A percentile compares a stretch with the other conserved stretches of the same genome.
These are phyloP conservation scores for Cercospora sp. DNA, from an alignment of 2,329 filamentous ascomycete species.

Conservation along the genomic window DNA sequence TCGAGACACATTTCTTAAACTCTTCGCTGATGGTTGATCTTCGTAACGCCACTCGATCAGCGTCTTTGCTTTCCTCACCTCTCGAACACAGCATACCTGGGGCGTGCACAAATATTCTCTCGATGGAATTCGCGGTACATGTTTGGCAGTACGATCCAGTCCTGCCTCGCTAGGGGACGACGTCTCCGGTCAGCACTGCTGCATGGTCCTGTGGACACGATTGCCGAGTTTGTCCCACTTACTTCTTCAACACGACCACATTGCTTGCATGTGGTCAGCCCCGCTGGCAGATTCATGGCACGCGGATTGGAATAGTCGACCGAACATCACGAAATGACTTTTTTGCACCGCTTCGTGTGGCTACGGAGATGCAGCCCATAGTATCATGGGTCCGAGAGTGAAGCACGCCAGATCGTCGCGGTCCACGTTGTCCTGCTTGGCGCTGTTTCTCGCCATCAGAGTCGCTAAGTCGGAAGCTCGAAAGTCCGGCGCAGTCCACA, in stretches of 20 bases:
- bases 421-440: neutral
- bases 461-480: neutral
- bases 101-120: constrained; percentile 4
- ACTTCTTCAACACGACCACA: constrained; percentile 8
- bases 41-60: neutral
- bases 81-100: neutral
- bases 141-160: constrained; percentile 2
- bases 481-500: neutral
- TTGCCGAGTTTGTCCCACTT: neutral
- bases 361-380: neutral
- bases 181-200: neutral
- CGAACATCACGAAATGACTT: neutral
- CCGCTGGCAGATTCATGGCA: constrained; percentile 7
- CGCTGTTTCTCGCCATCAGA: neutral
- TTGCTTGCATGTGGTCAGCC: constrained; percentile 1
- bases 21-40: neutral
- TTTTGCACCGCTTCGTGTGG: neutral
- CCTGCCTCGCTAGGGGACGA: neutral
- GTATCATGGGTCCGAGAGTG: neutral
- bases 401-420: neutral
- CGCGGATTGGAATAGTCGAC: neutral
- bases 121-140: constrained; percentile 2
- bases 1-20: neutral
- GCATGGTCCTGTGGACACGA: neutral
- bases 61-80: neutral